Evolutionary conservation across 192 early-diverging fungal genomes (phyloP).

Genomic region (Linnemannia zychae): DNA sequence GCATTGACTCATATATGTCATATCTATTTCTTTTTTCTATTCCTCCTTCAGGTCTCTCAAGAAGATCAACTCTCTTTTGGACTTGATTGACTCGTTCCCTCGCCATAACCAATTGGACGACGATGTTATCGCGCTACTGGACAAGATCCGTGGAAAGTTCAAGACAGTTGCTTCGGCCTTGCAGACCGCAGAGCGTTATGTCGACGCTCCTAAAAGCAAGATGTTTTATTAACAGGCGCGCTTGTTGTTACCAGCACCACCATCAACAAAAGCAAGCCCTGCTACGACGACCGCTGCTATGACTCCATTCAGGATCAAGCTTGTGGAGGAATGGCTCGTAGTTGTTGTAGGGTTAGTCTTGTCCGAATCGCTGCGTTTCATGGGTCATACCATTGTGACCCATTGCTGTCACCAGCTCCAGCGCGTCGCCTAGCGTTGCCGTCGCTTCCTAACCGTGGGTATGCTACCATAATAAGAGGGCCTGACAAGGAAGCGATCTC

Average conservation of each 20-base stretch:
- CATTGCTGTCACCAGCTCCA: not conserved
- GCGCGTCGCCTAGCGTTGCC: not conserved
- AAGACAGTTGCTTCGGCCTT: constrained; percentile 63
- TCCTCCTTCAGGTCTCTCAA: constrained; percentile 54
- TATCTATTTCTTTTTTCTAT: not conserved
- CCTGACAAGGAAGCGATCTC: not conserved
- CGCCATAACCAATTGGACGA: constrained; percentile 61
- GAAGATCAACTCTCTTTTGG: constrained; percentile 59
- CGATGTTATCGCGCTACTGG: constrained; percentile 63
- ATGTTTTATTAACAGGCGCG: constrained; percentile 47
- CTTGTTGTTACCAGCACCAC: not conserved
- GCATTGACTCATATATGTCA: constrained; percentile 6
- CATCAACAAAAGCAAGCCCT: not conserved
- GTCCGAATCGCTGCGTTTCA: not conserved
- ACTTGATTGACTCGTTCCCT: constrained; percentile 62
- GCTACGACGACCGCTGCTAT: not conserved
- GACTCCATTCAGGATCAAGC: not conserved
- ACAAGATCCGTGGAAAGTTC: constrained; percentile 68
- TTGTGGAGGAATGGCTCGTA: not conserved
- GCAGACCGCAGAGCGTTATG: constrained; percentile 41
- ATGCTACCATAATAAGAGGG: not conserved
- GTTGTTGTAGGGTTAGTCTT: too few species aligned
- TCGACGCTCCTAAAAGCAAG: constrained; percentile 50
- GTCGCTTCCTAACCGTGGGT: not conserved
- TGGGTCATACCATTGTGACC: not conserved